Evolutionary conservation across 1,284 basidiomycete species (phyloP).

Genomic region (Filobasidium uniguttulatum): DNA sequence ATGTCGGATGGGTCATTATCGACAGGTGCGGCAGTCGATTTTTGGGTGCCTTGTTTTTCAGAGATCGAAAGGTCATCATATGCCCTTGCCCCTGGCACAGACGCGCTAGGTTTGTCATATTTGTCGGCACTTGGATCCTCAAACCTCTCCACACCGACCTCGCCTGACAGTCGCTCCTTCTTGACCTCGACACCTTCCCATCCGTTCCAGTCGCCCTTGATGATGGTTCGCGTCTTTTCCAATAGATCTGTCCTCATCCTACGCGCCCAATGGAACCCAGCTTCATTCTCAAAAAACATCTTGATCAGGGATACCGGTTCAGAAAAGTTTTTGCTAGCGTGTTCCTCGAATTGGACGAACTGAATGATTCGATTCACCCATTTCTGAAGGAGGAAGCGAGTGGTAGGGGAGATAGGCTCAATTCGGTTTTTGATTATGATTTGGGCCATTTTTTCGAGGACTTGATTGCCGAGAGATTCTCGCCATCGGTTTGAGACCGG

Average conservation of each 20-base stretch:
- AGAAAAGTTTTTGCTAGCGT: background rate
- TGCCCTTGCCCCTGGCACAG: background rate
- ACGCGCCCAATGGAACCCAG: background rate
- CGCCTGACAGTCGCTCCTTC: background rate
- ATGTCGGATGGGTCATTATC: background rate
- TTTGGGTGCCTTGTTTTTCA: slow-evolving; percentile 7
- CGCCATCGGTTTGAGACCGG: no score
- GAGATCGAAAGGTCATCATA: slow-evolving; percentile 12
- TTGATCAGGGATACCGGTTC: background rate
- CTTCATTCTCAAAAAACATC: background rate
- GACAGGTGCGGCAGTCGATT: background rate
- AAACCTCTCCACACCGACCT: no score
- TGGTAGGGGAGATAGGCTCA: background rate
- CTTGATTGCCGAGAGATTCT: no score
- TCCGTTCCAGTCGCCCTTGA: slow-evolving; percentile 5
- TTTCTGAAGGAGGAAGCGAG: background rate
- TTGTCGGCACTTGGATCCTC: no score
- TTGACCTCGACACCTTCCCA: slow-evolving; percentile 6
- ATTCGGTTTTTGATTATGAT: background rate
- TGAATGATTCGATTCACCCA: background rate
- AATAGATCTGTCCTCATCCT: background rate
- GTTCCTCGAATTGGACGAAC: background rate
- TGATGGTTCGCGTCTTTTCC: background rate
- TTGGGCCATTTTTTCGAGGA: background rate
- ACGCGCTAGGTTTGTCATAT: background rate